These are phyloP conservation scores for Diplogelasinospora grovesii DNA, from an alignment of 495 filamentous ascomycete genomes.

Conservation along the genomic window DNA sequence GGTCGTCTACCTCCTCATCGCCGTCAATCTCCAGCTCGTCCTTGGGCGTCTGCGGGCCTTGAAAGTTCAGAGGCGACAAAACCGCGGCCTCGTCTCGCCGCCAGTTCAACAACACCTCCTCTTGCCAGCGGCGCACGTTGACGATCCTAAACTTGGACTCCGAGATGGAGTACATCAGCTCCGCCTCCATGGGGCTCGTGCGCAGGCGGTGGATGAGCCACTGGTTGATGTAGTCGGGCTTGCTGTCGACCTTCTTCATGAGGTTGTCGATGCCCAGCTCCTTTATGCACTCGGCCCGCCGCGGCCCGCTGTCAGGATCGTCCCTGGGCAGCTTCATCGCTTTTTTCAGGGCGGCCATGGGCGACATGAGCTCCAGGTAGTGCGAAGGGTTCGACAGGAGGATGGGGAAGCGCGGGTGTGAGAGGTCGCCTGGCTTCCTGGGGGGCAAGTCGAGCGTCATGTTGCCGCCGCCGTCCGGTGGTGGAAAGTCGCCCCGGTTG, in stretches of 20 bases:
- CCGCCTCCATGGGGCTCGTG: slow-evolving; percentile 35
- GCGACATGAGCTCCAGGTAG: slow-evolving; percentile 17
- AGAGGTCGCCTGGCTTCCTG: slow-evolving; percentile 2
- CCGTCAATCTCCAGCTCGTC: slow-evolving; percentile 13
- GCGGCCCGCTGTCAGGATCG: slow-evolving; percentile 13
- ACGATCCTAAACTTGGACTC: slow-evolving; percentile 26
- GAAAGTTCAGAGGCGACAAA: slow-evolving; percentile 13
- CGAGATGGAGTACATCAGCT: slow-evolving; percentile 34
- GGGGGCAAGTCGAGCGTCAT: slow-evolving; percentile 14
- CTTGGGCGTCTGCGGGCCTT: slow-evolving; percentile 15
- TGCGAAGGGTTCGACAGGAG: slow-evolving; percentile 30
- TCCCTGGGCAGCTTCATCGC: slow-evolving; percentile 19
- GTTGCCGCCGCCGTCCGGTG: too few relatives aligned
- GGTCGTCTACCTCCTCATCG: neutral
- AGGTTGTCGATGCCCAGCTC: slow-evolving; percentile 27
- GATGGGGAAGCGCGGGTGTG: slow-evolving; percentile 24
- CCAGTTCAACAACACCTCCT: slow-evolving; percentile 40
- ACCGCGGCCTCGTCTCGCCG: slow-evolving; percentile 31
- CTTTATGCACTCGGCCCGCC: slow-evolving; percentile 23
- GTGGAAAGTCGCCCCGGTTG: neutral
- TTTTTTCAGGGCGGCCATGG: slow-evolving; percentile 13
- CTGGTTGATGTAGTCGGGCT: slow-evolving; percentile 37
- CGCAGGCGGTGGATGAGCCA: slow-evolving; percentile 43
- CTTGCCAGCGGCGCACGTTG: slow-evolving; percentile 38
- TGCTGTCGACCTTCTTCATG: slow-evolving; percentile 26